Percentiles rank a stretch among this genome's conserved stretches.
These are phyloP conservation scores for Moniliophthora roreri DNA, from an alignment of 1,284 basidiomycete genomes.

Conservation along the genomic window DNA sequence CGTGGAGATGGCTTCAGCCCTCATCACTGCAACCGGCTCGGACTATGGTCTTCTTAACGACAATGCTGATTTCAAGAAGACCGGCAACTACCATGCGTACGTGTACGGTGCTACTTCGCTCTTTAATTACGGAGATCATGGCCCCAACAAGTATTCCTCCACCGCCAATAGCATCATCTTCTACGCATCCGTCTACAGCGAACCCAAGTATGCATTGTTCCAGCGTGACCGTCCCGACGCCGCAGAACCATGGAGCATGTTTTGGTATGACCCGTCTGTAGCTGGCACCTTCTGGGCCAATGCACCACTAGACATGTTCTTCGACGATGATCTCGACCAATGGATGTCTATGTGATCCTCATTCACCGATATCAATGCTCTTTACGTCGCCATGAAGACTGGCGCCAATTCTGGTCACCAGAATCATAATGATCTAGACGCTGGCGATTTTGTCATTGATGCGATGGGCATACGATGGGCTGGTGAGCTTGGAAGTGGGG, in stretches of 20 bases:
- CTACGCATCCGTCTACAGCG: constrained; percentile 68
- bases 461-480: constrained; percentile 94
- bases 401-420: constrained; percentile 78
- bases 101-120: constrained; percentile 81
- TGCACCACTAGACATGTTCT: constrained; percentile 80
- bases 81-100: constrained; percentile 91
- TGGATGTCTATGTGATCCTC: constrained; percentile 92
- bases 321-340: constrained; percentile 65
- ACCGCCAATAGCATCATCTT: constrained; percentile 78
- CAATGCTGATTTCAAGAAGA: constrained; percentile 74
- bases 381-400: constrained; percentile 88
- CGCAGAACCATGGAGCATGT: constrained; percentile 92
- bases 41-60: constrained; percentile 71
- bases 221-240: constrained; percentile 92
- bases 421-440: constrained; percentile 92
- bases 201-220: constrained; percentile 79
- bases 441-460: constrained; percentile 93
- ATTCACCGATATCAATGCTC: constrained; percentile 86
- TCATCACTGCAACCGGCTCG: constrained; percentile 85
- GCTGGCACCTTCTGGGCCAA: constrained; percentile 91
- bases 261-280: constrained; percentile 90
- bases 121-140: constrained; percentile 92
- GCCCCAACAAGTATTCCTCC: constrained; percentile 91
- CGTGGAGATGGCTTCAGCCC: constrained; percentile 51
- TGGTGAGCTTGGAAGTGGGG: constrained; percentile 89